Evolutionary conservation across 2,329 filamentous ascomycete species (phyloP).

Genomic region (Arthrobotrys sphaeroides): DNA sequence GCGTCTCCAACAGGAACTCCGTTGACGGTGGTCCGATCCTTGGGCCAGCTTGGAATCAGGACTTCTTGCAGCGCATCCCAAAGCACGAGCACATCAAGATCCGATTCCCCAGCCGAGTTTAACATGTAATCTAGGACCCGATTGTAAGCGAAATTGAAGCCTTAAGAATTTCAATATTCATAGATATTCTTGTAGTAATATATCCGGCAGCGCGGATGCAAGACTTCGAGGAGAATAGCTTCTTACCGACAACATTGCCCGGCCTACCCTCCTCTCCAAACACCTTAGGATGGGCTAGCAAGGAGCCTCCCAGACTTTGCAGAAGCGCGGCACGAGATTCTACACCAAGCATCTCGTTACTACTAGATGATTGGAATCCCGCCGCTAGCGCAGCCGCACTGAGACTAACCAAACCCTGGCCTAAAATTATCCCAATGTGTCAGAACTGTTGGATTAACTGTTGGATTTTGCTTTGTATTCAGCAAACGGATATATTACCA

Average conservation of each 20-base stretch:
- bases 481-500: conserved; percentile 68
- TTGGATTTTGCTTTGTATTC: conserved; percentile 79
- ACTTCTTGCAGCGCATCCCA: conserved; percentile 92
- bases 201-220: too few relatives aligned
- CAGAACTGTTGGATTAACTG: conserved; percentile 79
- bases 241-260: conserved; percentile 35
- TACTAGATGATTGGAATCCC: conserved; percentile 63
- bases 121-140: conserved; percentile 91
- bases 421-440: conserved; percentile 81
- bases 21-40: conserved; percentile 84
- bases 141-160: conserved; percentile 65
- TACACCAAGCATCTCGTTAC: conserved; percentile 65
- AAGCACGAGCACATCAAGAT: conserved; percentile 84
- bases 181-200: too few relatives aligned
- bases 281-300: conserved; percentile 65
- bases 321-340: conserved; percentile 75
- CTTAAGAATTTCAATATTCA: conserved; percentile 16
- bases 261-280: conserved; percentile 28
- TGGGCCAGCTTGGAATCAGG: conserved; percentile 86
- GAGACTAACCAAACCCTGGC: conserved; percentile 72
- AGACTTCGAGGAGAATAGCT: neutral
- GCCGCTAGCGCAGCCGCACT: conserved; percentile 59
- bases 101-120: conserved; percentile 80
- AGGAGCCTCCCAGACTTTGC: conserved; percentile 94
- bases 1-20: conserved; percentile 91